Base-by-base conservation (phyloP, 495 filamentous ascomycete species). In the Poronia punctata region DNA sequence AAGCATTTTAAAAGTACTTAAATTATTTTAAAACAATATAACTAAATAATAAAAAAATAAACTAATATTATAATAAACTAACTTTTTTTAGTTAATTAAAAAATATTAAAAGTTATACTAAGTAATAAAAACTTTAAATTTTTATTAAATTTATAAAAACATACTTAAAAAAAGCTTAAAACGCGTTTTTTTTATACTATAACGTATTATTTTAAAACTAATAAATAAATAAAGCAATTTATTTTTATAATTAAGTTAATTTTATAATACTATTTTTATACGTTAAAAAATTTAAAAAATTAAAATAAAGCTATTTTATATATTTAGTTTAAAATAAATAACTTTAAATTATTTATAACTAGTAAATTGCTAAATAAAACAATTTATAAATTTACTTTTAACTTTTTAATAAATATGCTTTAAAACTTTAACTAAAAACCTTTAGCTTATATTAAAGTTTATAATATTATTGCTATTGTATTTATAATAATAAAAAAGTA, bases 291-390 rank as follows among this genome's bases (percentile, higher is more conserved):
- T 15, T 20, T 30, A n/a, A 1, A 3, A 0, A 4, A 14, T 6
- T 39, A 39, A 30, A 16, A 39, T 28, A 30, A 39, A 11, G 8
- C 11, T 12, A 3, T 39, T 1, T 15, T 30, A n/a, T 3, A 30
- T n/a, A 3, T 39, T 11, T 39, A 39, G 12, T 39, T 29, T 39
- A 39, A 39, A 21, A 7, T 39, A 28, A 39, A 39, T 39, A 39
- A 39, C 29, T 19, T 21, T 2, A 4, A 15, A 1, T 20, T 22
- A 15, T 12, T 20, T 15, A 30, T 12, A 11, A 39, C 14, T 7
- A 10, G 21, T 19, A 18, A 20, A 39, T 28, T 4, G 3, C 16
- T 20, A 6, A 38, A 38, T 11, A 28, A 38, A 38, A 11, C 9
- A 10, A 38, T 38, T 28, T 19, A 26, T 14, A 20, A 10, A 29